phyloP scores from a whole-genome alignment of 768 basidiomycete species.

The Termitomyces sp. region DNA sequence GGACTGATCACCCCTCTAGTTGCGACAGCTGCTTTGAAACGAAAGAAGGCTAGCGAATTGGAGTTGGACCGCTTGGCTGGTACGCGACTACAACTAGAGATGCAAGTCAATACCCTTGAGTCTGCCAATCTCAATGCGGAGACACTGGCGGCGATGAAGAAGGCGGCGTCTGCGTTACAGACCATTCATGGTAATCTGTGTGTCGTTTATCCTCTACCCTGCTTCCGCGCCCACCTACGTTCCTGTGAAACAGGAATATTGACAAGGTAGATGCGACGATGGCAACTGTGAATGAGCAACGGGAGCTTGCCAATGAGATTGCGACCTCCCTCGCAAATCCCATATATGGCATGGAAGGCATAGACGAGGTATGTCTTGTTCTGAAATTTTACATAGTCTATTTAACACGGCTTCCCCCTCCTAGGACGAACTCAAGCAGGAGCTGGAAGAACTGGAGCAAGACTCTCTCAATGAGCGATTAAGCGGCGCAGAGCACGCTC shows the following conservation, averaged over 20 bases:
- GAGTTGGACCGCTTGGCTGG: slow-evolving; percentile 85
- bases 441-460: slow-evolving; percentile 85
- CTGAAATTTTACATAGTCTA: slow-evolving; percentile 1
- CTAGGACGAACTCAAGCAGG: slow-evolving; percentile 71
- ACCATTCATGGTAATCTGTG: slow-evolving; percentile 87
- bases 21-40: slow-evolving; percentile 83
- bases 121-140: slow-evolving; percentile 97
- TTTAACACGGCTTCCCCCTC: not conserved
- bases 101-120: slow-evolving; percentile 95
- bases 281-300: slow-evolving; percentile 82
- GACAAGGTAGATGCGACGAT: slow-evolving; percentile 90
- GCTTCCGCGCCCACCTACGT: not conserved
- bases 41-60: slow-evolving; percentile 86
- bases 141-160: slow-evolving; percentile 97
- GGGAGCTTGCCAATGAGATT: slow-evolving; percentile 90
- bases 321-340: slow-evolving; percentile 82
- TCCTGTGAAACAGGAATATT: slow-evolving; percentile 49
- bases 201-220: slow-evolving; percentile 26
- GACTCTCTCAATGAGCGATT: slow-evolving; percentile 83
- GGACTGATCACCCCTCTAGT: slow-evolving; percentile 36
- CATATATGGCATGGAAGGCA: slow-evolving; percentile 36
- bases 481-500: slow-evolving; percentile 83
- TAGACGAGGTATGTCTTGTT: slow-evolving; percentile 62
- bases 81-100: slow-evolving; percentile 86
- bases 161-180: slow-evolving; percentile 83